phyloP scores from a whole-genome alignment of 2,329 filamentous ascomycete species.

The Rhinocladiella similis region DNA sequence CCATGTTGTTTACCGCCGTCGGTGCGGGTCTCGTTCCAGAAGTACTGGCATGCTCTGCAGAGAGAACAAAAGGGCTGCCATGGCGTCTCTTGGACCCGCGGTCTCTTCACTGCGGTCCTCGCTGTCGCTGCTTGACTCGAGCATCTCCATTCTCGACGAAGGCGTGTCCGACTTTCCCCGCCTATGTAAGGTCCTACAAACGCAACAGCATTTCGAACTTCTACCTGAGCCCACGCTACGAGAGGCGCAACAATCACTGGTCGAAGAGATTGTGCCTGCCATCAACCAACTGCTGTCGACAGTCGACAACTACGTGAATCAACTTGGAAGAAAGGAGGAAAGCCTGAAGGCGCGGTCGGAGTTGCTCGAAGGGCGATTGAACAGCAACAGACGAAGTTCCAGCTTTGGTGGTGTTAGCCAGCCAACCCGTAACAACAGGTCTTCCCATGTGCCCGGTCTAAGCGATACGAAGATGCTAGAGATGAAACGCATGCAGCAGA shows the following conservation, averaged over 20 bases:
- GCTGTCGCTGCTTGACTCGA: conserved; percentile 62
- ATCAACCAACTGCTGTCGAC: conserved; percentile 75
- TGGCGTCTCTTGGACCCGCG: conserved; percentile 56
- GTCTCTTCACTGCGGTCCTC: conserved; percentile 62
- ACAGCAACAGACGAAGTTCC: conserved; percentile 38
- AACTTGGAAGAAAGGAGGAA: conserved; percentile 79
- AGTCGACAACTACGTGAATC: conserved; percentile 80
- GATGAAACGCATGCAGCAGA: conserved; percentile 70
- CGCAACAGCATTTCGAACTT: conserved; percentile 84
- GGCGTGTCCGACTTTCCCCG: conserved; percentile 66
- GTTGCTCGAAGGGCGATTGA: conserved; percentile 73
- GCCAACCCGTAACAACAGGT: conserved; percentile 22
- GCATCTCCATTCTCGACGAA: conserved; percentile 60
- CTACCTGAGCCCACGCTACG: conserved; percentile 81
- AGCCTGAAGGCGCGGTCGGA: conserved; percentile 79
- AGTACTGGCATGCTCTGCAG: neutral
- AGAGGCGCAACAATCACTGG: conserved; percentile 77
- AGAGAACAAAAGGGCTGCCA: neutral
- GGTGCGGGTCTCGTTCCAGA: neutral
- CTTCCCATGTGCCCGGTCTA: conserved; percentile 22
- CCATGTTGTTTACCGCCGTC: conserved; percentile 3
- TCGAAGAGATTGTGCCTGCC: conserved; percentile 87
- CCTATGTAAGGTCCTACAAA: conserved; percentile 62
- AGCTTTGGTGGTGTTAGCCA: conserved; percentile 13
- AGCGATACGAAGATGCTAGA: conserved; percentile 54